Conservation (phyloP, 305 asterid genomes). For the Rubia occidens region DNA sequence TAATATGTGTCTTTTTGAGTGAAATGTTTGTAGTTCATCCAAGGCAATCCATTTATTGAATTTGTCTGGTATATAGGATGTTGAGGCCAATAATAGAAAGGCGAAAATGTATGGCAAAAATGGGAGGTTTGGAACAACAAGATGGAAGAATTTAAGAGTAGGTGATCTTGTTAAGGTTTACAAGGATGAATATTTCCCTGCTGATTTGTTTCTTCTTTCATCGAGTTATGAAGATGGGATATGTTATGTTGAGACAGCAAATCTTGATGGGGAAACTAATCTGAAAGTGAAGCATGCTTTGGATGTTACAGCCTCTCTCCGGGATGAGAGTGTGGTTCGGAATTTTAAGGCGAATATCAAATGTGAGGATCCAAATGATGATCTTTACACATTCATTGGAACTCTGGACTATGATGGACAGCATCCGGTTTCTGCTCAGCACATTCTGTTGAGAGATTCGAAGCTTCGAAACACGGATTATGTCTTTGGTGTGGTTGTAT, state of each 20-base stretch:
- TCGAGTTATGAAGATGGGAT: constrained; percentile 84
- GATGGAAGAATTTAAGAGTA: constrained; percentile 74
- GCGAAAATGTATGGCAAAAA: constrained; percentile 41
- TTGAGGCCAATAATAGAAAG: constrained; percentile 77
- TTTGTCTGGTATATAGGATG: constrained; percentile 40
- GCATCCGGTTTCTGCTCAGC: constrained; percentile 71
- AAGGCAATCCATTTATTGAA: constrained; percentile 8
- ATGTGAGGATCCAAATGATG: constrained; percentile 95
- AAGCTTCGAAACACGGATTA: constrained; percentile 73
- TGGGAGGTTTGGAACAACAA: constrained; percentile 42
- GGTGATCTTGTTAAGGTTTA: constrained; percentile 81
- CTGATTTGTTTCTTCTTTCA: constrained; percentile 75
- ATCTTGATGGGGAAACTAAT: constrained; percentile 94
- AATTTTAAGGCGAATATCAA: constrained; percentile 60
- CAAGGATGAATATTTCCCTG: constrained; percentile 88
- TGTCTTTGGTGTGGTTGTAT: constrained; percentile 68
- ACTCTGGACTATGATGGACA: constrained; percentile 42
- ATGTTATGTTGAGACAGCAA: constrained; percentile 89
- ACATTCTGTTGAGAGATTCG: constrained; percentile 77
- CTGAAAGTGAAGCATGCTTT: constrained; percentile 90
- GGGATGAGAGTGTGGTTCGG: constrained; percentile 40
- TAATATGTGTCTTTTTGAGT: neutral
- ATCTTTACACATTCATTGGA: constrained; percentile 82
- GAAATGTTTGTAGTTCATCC: constrained; percentile 1
- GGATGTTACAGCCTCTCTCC: constrained; percentile 53